Base-by-base conservation (phyloP, 805 yeast species). In the Ogataea trehalophila region DNA sequence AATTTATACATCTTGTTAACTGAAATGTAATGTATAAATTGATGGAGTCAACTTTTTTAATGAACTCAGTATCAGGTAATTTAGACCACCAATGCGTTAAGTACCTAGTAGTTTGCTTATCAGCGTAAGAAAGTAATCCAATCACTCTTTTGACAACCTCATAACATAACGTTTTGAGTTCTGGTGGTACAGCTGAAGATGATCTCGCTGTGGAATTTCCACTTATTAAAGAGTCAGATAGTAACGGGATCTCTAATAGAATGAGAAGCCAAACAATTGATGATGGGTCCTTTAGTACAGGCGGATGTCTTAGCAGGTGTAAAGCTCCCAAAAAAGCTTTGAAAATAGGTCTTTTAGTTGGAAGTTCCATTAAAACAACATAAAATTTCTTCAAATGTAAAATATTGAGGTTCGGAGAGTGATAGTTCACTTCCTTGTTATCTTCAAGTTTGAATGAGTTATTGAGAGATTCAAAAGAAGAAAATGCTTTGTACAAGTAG, bases 11-110 rank as follows among this genome's bases (percentile, higher is more conserved):
- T 49, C 80, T 72, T 37, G 81, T 76, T 46, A 91, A 69, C 40
- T 87, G 88, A 59, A 86, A 88, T 0, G 95, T 85, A 35, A 90
- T 75, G 65, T 85, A 89, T 20, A 88, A 71, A 58, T 90, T 91
- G 42, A 87, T 57, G 33, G 85, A 68, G 37, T 88, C 88, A 0
- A 89, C 76, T 54, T 83, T 81, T 2, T 63, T 58, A 9, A 63
- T 61, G 52, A 85, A 84, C 8, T 69, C 72, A 0, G 62, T 64
- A 0, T 54, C 46, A 0, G 81, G 66, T 16, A 72, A 57, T 40
- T 73, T 69, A 3, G 80, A 69, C 58, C 81, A 72, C 84, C 87
- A 66, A 49, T 75, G 73, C 2, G 78, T 72, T 26, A 85, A 57
- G 54, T 72, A 72, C 33, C 71, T 73, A 3, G 73, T 61, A 4